Percentiles rank a stretch among this genome's conserved stretches.
Conservation (phyloP, 1,139 yeast species). For the Debaryomycetaceae sp. region DNA sequence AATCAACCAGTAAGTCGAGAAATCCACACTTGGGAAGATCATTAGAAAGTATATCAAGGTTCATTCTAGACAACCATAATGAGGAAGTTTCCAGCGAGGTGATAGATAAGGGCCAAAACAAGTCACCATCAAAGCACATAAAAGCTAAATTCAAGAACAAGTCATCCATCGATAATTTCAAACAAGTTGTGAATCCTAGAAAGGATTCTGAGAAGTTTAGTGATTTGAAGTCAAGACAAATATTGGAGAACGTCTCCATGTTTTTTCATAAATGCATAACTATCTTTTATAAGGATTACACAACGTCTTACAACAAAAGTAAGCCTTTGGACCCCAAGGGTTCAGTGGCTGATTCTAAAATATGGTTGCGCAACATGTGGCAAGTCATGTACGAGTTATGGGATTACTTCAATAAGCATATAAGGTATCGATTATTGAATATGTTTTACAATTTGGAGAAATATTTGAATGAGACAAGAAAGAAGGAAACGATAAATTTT, state of each 20-base stretch:
- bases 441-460: slow-evolving; percentile 31
- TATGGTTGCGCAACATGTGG: slow-evolving; percentile 16
- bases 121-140: slow-evolving; percentile 1
- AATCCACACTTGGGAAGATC: slow-evolving; percentile 25
- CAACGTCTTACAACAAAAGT: neutral
- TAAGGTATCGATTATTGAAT: slow-evolving; percentile 25
- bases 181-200: neutral
- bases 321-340: neutral
- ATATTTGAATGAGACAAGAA: slow-evolving; percentile 15
- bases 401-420: slow-evolving; percentile 30
- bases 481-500: slow-evolving; percentile 5
- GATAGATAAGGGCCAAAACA: slow-evolving; percentile 1
- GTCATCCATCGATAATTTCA: neutral
- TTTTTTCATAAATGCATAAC: slow-evolving; percentile 25
- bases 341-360: neutral
- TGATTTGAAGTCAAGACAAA: slow-evolving; percentile 29
- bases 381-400: slow-evolving; percentile 19
- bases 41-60: slow-evolving; percentile 30
- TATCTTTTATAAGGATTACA: slow-evolving; percentile 20
- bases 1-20: slow-evolving; percentile 14
- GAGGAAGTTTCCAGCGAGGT: slow-evolving; percentile 3
- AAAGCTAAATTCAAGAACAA: neutral
- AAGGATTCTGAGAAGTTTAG: slow-evolving; percentile 4
- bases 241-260: slow-evolving; percentile 25
- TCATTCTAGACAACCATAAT: slow-evolving; percentile 23